phyloP scores from a whole-genome alignment of 352 stramenopile genomes.

The Phytophthora pini region DNA sequence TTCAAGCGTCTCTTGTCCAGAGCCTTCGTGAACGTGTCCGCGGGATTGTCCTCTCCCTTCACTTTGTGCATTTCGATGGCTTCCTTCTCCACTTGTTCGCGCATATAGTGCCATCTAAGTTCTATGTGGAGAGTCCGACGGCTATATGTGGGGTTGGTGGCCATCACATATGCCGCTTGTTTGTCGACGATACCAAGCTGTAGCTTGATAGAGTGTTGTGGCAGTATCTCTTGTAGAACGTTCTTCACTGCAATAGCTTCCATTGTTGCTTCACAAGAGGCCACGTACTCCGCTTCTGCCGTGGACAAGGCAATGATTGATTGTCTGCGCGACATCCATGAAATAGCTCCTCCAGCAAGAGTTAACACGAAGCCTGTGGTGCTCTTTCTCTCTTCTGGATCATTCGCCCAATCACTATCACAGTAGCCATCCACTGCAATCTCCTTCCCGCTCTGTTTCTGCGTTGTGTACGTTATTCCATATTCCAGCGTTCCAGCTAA shows the following conservation, averaged over 20 bases:
- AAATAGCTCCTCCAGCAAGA: slow-evolving; percentile 3
- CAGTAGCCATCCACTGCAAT: neutral
- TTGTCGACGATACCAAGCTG: slow-evolving; percentile 18
- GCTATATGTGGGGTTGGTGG: slow-evolving; percentile 8
- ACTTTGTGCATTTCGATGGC: slow-evolving; percentile 8
- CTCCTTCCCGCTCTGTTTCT: too few relatives aligned
- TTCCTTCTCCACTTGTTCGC: slow-evolving; percentile 12
- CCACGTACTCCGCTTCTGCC: too few relatives aligned
- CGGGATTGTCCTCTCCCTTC: slow-evolving; percentile 2
- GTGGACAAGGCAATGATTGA: too few relatives aligned
- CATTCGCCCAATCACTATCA: slow-evolving; percentile 20
- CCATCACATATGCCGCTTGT: slow-evolving; percentile 5
- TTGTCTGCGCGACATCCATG: too few relatives aligned
- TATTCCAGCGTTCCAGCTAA: slow-evolving; percentile 1
- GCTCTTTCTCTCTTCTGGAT: neutral
- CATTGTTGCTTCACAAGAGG: too few relatives aligned
- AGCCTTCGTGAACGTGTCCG: slow-evolving; percentile 4
- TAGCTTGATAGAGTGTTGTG: neutral
- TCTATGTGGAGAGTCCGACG: slow-evolving; percentile 5
- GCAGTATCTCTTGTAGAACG: slow-evolving; percentile 8
- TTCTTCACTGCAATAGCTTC: too few relatives aligned
- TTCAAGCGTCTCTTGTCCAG: neutral
- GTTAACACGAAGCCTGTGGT: slow-evolving; percentile 12
- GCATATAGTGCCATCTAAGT: slow-evolving; percentile 10
- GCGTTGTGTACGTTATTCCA: slow-evolving; percentile 7